A percentile compares a stretch with the other conserved stretches of the same genome.
Evolutionary conservation across 2,329 filamentous ascomycete genomes (phyloP).

Genomic region (Cercospora berteroae): DNA sequence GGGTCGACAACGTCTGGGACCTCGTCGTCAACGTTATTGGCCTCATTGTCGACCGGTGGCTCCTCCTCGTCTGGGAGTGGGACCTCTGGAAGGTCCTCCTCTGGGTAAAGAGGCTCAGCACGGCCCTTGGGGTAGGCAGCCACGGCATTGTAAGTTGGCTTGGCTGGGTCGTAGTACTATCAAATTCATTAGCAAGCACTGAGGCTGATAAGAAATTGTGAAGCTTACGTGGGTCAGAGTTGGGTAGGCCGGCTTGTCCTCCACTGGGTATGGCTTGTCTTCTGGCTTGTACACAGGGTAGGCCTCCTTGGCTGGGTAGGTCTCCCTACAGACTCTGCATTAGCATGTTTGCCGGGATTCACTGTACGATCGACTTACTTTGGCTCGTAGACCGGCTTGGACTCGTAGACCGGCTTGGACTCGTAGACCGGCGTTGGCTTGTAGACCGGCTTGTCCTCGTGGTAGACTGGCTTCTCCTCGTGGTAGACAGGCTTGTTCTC

Average conservation of each 20-base stretch:
- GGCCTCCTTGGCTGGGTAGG: constrained; percentile 1
- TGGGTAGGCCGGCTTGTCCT: not conserved
- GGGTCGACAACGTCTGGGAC: not conserved
- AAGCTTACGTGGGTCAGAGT: not conserved
- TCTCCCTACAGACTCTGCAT: not conserved
- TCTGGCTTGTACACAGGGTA: not conserved
- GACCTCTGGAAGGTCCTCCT: not conserved
- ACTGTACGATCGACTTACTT: not conserved
- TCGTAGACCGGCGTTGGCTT: not conserved
- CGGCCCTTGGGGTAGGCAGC: not conserved
- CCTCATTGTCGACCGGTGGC: not conserved
- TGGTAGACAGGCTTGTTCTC: not conserved
- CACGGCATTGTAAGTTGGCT: not conserved
- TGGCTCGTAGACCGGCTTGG: not conserved
- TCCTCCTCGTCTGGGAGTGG: not conserved
- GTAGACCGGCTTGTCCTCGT: not conserved
- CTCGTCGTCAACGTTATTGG: not conserved
- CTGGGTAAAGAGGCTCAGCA: not conserved
- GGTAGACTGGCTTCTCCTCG: not conserved
- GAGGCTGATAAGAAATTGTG: not conserved
- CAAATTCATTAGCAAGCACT: not conserved
- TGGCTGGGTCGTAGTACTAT: not conserved
- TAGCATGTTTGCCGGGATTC: not conserved
- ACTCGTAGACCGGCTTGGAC: not conserved
- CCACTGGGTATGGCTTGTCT: not conserved